A percentile compares a stretch with the other conserved stretches of the same genome.
phyloP scores from a whole-genome alignment of 2,329 filamentous ascomycete species.

The Colletotrichum sublineola region DNA sequence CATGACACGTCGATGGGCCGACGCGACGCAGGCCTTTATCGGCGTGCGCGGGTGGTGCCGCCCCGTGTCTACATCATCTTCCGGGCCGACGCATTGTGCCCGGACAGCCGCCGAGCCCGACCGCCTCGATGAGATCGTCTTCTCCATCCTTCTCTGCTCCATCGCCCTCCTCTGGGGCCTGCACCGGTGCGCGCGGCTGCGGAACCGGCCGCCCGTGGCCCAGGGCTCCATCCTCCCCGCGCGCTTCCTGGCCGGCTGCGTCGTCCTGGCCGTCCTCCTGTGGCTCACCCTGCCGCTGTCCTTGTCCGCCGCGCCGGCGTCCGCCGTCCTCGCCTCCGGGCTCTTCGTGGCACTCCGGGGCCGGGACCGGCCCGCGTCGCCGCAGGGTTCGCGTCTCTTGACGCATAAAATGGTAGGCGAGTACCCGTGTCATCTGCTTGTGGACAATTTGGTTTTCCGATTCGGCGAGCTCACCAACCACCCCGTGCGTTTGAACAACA shows the following conservation, averaged over 20 bases:
- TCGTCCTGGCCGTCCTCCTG: not conserved
- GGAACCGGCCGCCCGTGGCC: not conserved
- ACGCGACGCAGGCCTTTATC: not conserved
- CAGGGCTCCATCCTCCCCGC: not conserved
- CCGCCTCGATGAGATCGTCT: not conserved
- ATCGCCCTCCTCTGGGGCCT: conserved; percentile 3
- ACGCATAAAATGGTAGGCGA: not conserved
- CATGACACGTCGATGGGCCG: not conserved
- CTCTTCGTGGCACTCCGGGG: not conserved
- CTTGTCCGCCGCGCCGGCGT: not conserved
- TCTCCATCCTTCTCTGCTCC: not conserved
- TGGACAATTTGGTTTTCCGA: too few species aligned
- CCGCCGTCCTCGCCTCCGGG: not conserved
- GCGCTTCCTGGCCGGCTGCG: not conserved
- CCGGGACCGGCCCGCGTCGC: not conserved
- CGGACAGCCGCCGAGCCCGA: not conserved
- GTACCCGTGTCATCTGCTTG: too few species aligned
- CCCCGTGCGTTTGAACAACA: not conserved
- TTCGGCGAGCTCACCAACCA: not conserved
- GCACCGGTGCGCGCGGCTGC: not conserved
- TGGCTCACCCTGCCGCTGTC: not conserved
- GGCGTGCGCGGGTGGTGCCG: not conserved
- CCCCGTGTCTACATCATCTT: not conserved
- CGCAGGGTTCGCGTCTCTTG: not conserved
- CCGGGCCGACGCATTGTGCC: not conserved